These are phyloP conservation scores for Globisporangium mamillatum DNA, from an alignment of 352 stramenopile genomes.

Conservation along the genomic window DNA sequence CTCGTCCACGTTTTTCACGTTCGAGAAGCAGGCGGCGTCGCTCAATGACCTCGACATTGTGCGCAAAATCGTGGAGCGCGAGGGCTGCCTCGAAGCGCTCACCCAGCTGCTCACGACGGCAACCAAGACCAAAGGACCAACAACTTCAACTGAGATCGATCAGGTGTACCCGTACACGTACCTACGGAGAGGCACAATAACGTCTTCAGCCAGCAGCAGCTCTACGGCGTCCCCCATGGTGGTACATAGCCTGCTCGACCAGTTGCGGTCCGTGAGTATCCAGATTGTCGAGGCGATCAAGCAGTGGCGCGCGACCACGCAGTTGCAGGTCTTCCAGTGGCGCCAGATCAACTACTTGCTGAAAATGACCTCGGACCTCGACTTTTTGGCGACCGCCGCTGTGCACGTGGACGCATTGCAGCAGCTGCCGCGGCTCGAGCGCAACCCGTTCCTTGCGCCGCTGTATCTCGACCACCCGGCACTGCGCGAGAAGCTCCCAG, in stretches of 20 bases:
- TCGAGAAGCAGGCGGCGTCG: conserved; percentile 35
- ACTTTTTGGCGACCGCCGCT: conserved; percentile 43
- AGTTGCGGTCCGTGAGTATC: conserved; percentile 58
- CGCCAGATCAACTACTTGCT: conserved; percentile 73
- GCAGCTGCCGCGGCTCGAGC: conserved; percentile 36
- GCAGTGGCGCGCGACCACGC: conserved; percentile 37
- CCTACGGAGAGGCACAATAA: conserved; percentile 4
- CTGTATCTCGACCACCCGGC: conserved; percentile 59
- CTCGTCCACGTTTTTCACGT: conserved; percentile 28
- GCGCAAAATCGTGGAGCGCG: conserved; percentile 76
- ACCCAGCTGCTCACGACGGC: conserved; percentile 42
- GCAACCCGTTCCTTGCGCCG: conserved; percentile 64
- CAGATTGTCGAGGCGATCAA: conserved; percentile 71
- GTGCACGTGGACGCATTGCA: conserved; percentile 38
- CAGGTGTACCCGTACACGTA: conserved; percentile 25
- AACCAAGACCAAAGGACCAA: background rate
- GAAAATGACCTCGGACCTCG: conserved; percentile 70
- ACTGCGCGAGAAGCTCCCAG: conserved; percentile 28
- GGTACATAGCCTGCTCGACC: conserved; percentile 58
- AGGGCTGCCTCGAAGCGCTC: conserved; percentile 75
- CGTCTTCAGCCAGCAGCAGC: conserved; percentile 8
- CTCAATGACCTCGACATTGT: conserved; percentile 62
- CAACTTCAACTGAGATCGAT: conserved; percentile 11
- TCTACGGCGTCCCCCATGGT: conserved; percentile 48
- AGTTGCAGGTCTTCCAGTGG: conserved; percentile 61